Conservation (phyloP, 2,329 filamentous ascomycete genomes). For the Clarireedia paspali region DNA sequence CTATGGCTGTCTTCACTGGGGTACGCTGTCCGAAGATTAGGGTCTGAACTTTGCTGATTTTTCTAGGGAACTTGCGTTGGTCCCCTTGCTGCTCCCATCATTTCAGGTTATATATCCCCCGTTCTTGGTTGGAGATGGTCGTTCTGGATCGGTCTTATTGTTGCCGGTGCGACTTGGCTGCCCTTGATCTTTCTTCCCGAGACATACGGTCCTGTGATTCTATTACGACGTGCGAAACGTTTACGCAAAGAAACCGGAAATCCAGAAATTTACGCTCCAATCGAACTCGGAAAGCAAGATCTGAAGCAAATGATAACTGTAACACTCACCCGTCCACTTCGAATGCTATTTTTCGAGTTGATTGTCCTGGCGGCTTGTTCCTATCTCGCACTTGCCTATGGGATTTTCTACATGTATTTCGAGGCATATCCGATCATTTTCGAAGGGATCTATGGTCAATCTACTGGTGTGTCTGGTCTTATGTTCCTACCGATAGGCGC, state of each 20-base stretch:
- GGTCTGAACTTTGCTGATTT: background rate
- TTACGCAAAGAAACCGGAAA: slow-evolving; percentile 52
- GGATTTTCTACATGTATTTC: slow-evolving; percentile 57
- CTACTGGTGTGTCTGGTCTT: slow-evolving; percentile 47
- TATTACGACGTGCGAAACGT: slow-evolving; percentile 49
- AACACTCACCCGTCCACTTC: slow-evolving; percentile 51
- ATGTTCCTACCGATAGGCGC: slow-evolving; percentile 49
- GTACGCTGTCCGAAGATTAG: slow-evolving; percentile 29
- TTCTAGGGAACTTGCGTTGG: slow-evolving; percentile 53
- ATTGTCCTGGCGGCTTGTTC: slow-evolving; percentile 55
- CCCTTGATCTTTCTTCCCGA: slow-evolving; percentile 57
- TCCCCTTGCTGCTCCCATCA: slow-evolving; percentile 51
- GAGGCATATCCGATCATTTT: slow-evolving; percentile 60
- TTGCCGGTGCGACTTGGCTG: slow-evolving; percentile 54
- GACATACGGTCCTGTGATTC: slow-evolving; percentile 50
- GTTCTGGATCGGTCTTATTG: slow-evolving; percentile 52
- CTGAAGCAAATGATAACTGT: slow-evolving; percentile 43
- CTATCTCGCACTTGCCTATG: slow-evolving; percentile 54
- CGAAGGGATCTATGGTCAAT: slow-evolving; percentile 50
- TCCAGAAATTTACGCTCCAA: slow-evolving; percentile 48
- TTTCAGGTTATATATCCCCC: slow-evolving; percentile 52
- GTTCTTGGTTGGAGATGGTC: slow-evolving; percentile 55
- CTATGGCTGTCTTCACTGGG: slow-evolving; percentile 58
- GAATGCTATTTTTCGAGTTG: slow-evolving; percentile 53
- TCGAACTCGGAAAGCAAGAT: slow-evolving; percentile 53